phyloP scores from a whole-genome alignment of 2,329 filamentous ascomycete species.

The Aspergillus phoenicis region DNA sequence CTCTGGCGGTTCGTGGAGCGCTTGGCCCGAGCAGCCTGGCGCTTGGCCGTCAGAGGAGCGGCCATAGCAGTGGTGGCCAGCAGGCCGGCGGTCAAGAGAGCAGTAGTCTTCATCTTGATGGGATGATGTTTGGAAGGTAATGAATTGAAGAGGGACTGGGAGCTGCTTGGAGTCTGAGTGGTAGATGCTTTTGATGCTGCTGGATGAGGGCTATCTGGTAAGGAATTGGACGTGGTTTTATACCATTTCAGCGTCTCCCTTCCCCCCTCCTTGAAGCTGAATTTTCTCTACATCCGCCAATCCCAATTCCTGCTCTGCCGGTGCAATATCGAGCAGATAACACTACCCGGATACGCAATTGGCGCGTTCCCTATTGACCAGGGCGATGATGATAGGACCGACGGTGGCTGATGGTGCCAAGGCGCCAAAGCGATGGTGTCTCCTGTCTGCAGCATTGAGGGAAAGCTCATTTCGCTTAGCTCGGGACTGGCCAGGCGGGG shows the following conservation, averaged over 20 bases:
- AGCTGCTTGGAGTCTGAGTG: neutral
- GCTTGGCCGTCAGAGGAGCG: slow-evolving; percentile 45
- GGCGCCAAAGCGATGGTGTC: neutral
- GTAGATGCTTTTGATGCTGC: slow-evolving; percentile 1
- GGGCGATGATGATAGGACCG: neutral
- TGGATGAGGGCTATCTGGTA: neutral
- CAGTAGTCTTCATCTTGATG: slow-evolving; percentile 53
- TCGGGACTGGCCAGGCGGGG: neutral
- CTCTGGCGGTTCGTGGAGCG: neutral
- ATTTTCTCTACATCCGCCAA: neutral
- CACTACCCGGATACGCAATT: neutral
- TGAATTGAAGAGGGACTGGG: neutral
- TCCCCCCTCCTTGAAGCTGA: neutral
- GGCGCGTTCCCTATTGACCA: neutral
- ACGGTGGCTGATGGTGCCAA: neutral
- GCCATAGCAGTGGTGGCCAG: slow-evolving; percentile 50
- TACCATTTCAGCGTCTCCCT: neutral
- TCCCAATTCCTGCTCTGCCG: neutral
- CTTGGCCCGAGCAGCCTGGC: slow-evolving; percentile 24
- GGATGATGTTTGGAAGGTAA: too few relatives aligned
- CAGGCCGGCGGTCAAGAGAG: slow-evolving; percentile 40
- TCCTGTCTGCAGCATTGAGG: neutral
- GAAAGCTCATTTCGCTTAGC: neutral
- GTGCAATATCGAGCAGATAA: neutral
- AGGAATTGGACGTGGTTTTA: neutral